Conservation (phyloP, 2,329 filamentous ascomycete genomes). For the Aspergillus sp. region DNA sequence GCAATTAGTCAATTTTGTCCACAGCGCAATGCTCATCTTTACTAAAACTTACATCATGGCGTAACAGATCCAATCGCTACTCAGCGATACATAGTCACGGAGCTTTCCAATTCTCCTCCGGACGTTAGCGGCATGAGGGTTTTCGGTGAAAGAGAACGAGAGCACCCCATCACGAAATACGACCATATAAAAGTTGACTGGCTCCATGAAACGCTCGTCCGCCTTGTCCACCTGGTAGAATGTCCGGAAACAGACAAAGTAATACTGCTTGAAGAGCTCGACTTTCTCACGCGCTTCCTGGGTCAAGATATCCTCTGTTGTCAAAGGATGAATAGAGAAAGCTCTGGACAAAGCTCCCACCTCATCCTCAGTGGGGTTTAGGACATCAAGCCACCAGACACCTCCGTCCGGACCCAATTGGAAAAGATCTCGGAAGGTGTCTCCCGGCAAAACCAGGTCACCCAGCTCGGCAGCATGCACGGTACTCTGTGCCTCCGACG, state of each 20-base stretch:
- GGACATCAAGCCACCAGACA: slow-evolving; percentile 98
- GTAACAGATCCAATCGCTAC: slow-evolving; percentile 98
- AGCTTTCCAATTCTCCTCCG: slow-evolving; percentile 87
- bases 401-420: slow-evolving; percentile 69
- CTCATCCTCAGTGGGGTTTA: slow-evolving; percentile 86
- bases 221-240: slow-evolving; percentile 82
- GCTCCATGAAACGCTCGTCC: slow-evolving; percentile 81
- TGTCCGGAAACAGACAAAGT: slow-evolving; percentile 95
- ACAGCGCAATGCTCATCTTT: not conserved
- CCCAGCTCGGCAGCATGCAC: slow-evolving; percentile 88
- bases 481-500: slow-evolving; percentile 88
- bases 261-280: slow-evolving; percentile 95
- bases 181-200: slow-evolving; percentile 94
- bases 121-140: slow-evolving; percentile 84
- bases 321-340: slow-evolving; percentile 93
- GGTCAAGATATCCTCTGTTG: slow-evolving; percentile 91
- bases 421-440: slow-evolving; percentile 87
- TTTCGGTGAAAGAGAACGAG: slow-evolving; percentile 89
- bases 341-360: slow-evolving; percentile 86
- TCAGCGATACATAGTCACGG: slow-evolving; percentile 91
- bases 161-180: slow-evolving; percentile 94
- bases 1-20: not conserved
- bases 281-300: slow-evolving; percentile 98
- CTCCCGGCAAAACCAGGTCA: slow-evolving; percentile 83
- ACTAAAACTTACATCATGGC: slow-evolving; percentile 75